Evolutionary conservation across 2,329 filamentous ascomycete genomes (phyloP).

Genomic region (Shiraia sp.): DNA sequence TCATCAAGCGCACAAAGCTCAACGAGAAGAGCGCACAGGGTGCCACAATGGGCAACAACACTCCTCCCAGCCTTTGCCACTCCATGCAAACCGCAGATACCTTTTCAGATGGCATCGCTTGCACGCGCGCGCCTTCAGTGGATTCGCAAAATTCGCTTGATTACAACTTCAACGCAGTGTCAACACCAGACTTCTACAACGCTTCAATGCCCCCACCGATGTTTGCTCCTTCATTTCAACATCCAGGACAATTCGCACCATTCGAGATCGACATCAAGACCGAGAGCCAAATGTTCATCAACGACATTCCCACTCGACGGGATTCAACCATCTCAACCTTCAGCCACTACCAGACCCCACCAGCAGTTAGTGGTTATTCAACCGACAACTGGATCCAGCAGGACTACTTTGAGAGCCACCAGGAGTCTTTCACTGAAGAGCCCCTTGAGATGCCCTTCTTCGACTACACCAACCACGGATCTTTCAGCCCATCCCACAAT

Average conservation of each 20-base stretch:
- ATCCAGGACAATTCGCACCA: constrained; percentile 68
- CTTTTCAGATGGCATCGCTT: constrained; percentile 72
- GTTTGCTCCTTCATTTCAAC: constrained; percentile 49
- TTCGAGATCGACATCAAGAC: constrained; percentile 97
- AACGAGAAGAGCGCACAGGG: constrained; percentile 75
- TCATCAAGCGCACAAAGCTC: constrained; percentile 96
- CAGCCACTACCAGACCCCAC: constrained; percentile 84
- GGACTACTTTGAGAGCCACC: constrained; percentile 68
- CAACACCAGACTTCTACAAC: constrained; percentile 61
- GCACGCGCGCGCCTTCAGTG: constrained; percentile 73
- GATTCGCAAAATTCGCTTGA: constrained; percentile 74
- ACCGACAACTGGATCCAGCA: constrained; percentile 74
- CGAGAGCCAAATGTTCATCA: constrained; percentile 89
- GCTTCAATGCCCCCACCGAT: constrained; percentile 60
- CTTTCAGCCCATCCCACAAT: constrained; percentile 64
- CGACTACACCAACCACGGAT: constrained; percentile 73
- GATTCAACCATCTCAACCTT: constrained; percentile 92
- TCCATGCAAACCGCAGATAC: constrained; percentile 80
- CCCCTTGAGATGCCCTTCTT: constrained; percentile 76
- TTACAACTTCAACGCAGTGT: constrained; percentile 67
- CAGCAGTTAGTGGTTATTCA: constrained; percentile 69
- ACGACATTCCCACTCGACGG: constrained; percentile 80
- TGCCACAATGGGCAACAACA: constrained; percentile 56
- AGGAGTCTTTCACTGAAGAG: constrained; percentile 65
- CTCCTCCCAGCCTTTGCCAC: constrained; percentile 79